Evolutionary conservation across 257 asterid species (phyloP), one percentile per base, ranked within the genome.

Genomic region (Primulina huaijiensis): DNA sequence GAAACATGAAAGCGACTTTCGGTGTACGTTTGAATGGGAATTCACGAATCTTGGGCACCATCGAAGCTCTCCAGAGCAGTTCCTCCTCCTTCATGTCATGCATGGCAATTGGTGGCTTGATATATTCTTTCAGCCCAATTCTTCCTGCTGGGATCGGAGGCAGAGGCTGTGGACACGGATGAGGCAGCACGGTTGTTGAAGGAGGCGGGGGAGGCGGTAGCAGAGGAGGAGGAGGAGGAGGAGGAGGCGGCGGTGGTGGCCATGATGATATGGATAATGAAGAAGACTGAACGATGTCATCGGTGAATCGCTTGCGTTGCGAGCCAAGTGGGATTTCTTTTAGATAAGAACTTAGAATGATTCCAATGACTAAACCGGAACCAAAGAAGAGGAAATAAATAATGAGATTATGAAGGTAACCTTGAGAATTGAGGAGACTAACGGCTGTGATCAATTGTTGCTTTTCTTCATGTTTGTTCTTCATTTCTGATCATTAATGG

Each of bases 331-430:
- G 70, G 53, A 64, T 69, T 50, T 72, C 77, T 17, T 65, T 78
- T 79, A 3, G 72, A 21, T 1, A 75, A 37, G 7, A 80, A 21
- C 82, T 85, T 8, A 88, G 14, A 0, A 86, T 70, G 8, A 85
- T 80, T 70, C 98, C 98, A 7, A 88, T 76, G 16, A 81, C 88
- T 23, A 92, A 60, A 52, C 98, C 98, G 52, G 81, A 85, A 7
- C 92, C 92, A 75, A 92, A 90, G 69, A 87, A 80, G 7, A 92
- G 68, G 61, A 87, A 83, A 75, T 80, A 84, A 0, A 80, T n/a
- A 0, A 88, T 19, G 38, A 89, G 73, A 79, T 57, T 83, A 0
- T 86, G 87, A 65, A 87, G 79, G 57, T 75, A 68, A 55, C 71
- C 66, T 19, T 78, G 82, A 25, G 81, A 70, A 66, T 30, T 67